A percentile compares a stretch with the other conserved stretches of the same genome.
Conservation (phyloP, 2,329 filamentous ascomycete genomes). For the Arthroderma sp. region DNA sequence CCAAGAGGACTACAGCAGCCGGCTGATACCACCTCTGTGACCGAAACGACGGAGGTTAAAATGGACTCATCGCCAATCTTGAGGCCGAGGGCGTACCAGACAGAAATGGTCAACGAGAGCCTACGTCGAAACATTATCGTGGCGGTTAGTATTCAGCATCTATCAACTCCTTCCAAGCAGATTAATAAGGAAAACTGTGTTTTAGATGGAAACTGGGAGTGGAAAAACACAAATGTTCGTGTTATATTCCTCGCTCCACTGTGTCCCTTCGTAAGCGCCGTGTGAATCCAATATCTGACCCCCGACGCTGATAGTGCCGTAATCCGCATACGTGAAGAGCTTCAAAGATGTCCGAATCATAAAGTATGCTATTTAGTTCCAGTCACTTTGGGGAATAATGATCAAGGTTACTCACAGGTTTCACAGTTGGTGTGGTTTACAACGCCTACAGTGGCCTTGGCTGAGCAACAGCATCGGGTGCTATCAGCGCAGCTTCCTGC, state of each 20-base stretch:
- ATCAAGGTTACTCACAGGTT: neutral
- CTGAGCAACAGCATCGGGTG: conserved; percentile 50
- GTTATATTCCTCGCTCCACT: neutral
- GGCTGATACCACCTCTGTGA: too few relatives aligned
- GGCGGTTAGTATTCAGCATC: conserved; percentile 36
- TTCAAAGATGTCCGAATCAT: conserved; percentile 39
- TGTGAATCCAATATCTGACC: neutral
- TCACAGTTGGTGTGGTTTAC: conserved; percentile 54
- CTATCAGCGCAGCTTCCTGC: conserved; percentile 47
- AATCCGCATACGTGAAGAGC: conserved; percentile 52
- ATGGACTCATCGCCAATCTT: neutral
- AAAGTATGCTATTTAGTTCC: conserved; percentile 39
- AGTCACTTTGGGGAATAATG: conserved; percentile 6
- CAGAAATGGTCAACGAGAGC: conserved; percentile 62
- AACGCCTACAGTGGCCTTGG: conserved; percentile 55
- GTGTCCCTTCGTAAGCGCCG: neutral
- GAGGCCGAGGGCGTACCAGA: conserved; percentile 49
- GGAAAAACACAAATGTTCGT: conserved; percentile 66
- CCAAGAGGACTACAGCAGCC: too few relatives aligned
- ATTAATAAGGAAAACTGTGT: neutral
- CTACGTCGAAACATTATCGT: conserved; percentile 58
- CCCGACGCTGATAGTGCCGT: conserved; percentile 40
- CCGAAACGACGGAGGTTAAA: too few relatives aligned
- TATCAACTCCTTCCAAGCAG: neutral
- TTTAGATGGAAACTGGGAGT: conserved; percentile 65